phyloP scores from a whole-genome alignment of 1,139 yeast species.

The Geotrichum aggregatum region DNA sequence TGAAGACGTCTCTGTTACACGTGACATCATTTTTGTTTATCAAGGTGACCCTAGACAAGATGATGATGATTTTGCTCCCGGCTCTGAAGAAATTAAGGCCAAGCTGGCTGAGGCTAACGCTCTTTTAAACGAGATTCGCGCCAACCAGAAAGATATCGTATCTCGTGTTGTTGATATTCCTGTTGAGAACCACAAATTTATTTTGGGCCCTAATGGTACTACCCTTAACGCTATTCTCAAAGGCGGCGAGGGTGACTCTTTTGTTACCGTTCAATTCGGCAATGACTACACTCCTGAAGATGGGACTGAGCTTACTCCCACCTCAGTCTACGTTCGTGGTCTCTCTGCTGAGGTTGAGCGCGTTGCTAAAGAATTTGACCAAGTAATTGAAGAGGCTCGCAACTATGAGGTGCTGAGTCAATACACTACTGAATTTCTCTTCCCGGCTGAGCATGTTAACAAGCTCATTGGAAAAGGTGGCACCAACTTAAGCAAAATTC shows the following conservation, averaged over 20 bases:
- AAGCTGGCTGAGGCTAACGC: constrained; percentile 45
- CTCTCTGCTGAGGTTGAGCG: constrained; percentile 52
- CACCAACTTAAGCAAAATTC: constrained; percentile 59
- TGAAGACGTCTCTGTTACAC: constrained; percentile 35
- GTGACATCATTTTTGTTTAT: constrained; percentile 46
- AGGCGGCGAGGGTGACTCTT: constrained; percentile 30
- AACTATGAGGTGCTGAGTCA: constrained; percentile 58
- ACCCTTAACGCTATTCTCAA: constrained; percentile 48
- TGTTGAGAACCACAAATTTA: constrained; percentile 52
- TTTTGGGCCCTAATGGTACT: constrained; percentile 51
- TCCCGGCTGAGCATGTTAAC: constrained; percentile 66
- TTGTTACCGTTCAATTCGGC: constrained; percentile 32
- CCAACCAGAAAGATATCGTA: constrained; percentile 52
- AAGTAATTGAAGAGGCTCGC: constrained; percentile 59
- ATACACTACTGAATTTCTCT: constrained; percentile 51
- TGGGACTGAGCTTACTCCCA: constrained; percentile 45
- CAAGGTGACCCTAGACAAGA: constrained; percentile 38
- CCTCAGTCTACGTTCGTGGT: constrained; percentile 58
- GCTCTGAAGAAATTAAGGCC: constrained; percentile 36
- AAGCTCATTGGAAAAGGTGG: constrained; percentile 92
- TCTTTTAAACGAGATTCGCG: constrained; percentile 56
- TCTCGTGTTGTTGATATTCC: constrained; percentile 51
- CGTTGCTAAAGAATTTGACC: constrained; percentile 51
- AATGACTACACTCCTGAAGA: constrained; percentile 25
- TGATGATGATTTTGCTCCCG: constrained; percentile 46